These are phyloP conservation scores for Fusarium euwallaceae DNA, from an alignment of 2,329 filamentous ascomycete genomes.

Conservation along the genomic window DNA sequence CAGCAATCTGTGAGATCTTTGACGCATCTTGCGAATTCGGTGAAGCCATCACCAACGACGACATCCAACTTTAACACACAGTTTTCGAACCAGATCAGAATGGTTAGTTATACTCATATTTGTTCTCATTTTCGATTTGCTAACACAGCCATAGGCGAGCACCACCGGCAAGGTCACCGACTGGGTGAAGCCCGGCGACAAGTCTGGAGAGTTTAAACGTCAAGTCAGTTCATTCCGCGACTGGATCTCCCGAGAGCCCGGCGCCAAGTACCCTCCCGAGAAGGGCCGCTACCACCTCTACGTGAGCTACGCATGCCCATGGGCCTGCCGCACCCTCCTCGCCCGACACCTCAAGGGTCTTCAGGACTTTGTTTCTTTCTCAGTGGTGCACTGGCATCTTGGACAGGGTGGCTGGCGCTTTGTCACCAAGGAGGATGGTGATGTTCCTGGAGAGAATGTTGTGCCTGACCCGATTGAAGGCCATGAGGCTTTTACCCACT, in stretches of 20 bases:
- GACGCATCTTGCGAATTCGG: slow-evolving; percentile 9
- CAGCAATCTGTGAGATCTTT: slow-evolving; percentile 22
- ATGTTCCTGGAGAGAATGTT: slow-evolving; percentile 71
- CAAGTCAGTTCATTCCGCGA: slow-evolving; percentile 86
- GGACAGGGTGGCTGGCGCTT: slow-evolving; percentile 84
- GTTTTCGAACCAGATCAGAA: slow-evolving; percentile 39
- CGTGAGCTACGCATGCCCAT: slow-evolving; percentile 93
- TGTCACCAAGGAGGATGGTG: slow-evolving; percentile 70
- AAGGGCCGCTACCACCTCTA: slow-evolving; percentile 95
- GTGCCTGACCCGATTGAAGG: slow-evolving; percentile 77
- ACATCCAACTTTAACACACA: neutral
- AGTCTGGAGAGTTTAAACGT: slow-evolving; percentile 92
- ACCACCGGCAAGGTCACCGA: slow-evolving; percentile 72
- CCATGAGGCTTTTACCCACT: slow-evolving; percentile 76
- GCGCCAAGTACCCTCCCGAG: slow-evolving; percentile 84
- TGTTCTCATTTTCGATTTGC: slow-evolving; percentile 3
- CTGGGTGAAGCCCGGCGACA: slow-evolving; percentile 84
- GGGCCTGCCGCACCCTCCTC: slow-evolving; percentile 91
- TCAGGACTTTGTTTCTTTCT: slow-evolving; percentile 83
- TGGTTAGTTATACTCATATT: slow-evolving; percentile 32
- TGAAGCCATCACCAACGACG: slow-evolving; percentile 13
- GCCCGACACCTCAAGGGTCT: slow-evolving; percentile 91
- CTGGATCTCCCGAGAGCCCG: slow-evolving; percentile 79
- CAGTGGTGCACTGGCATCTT: slow-evolving; percentile 95
- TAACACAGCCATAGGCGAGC: slow-evolving; percentile 39